These are phyloP conservation scores for Xylaria sp. DNA, from an alignment of 2,329 filamentous ascomycete genomes.

Conservation along the genomic window DNA sequence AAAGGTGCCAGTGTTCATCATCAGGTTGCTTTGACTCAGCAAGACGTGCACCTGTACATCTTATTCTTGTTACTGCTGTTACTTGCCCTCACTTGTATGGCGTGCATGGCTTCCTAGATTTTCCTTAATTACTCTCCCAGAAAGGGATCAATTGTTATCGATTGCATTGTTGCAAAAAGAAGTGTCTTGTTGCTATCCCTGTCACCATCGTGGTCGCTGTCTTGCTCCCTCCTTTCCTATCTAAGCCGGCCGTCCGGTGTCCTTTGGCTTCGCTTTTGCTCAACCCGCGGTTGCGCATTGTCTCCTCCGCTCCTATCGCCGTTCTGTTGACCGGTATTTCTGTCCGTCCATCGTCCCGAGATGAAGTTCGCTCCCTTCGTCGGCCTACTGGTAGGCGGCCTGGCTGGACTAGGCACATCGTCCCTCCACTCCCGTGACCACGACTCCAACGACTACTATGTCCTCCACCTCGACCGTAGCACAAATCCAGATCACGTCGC, in stretches of 20 bases:
- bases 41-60: conserved; percentile 1
- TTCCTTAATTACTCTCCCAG: conserved; percentile 1
- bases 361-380: conserved; percentile 62
- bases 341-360: conserved; percentile 22
- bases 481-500: conserved; percentile 73
- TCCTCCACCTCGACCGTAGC: conserved; percentile 76
- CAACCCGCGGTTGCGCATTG: background rate
- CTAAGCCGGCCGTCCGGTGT: background rate
- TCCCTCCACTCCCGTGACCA: conserved; percentile 70
- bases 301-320: background rate
- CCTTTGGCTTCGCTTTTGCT: background rate
- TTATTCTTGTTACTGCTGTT: conserved; percentile 4
- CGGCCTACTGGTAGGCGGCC: conserved; percentile 53
- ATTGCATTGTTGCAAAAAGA: background rate
- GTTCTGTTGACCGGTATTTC: background rate
- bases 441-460: conserved; percentile 87
- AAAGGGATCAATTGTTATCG: conserved; percentile 3
- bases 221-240: background rate
- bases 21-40: conserved; percentile 5
- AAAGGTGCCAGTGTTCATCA: background rate
- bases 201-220: background rate
- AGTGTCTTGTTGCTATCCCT: background rate
- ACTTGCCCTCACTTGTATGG: conserved; percentile 16
- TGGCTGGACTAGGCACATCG: conserved; percentile 55
- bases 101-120: conserved; percentile 20